phyloP scores from a whole-genome alignment of 169 alveolate species.

The Cystoisospora suis region DNA sequence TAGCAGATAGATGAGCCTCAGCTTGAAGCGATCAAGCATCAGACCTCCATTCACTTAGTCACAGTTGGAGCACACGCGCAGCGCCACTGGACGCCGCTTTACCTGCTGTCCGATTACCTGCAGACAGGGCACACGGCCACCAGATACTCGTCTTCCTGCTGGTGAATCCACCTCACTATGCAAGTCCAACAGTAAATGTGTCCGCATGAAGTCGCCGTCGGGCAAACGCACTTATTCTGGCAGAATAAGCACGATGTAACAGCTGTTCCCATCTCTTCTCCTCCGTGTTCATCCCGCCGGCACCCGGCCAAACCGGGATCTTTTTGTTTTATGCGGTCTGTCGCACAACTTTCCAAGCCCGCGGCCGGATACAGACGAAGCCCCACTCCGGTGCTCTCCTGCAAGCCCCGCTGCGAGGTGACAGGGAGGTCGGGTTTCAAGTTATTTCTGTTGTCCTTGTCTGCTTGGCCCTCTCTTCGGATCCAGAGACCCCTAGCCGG shows the following conservation, averaged over 20 bases:
- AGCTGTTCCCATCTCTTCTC: not conserved
- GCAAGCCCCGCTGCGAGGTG: no score
- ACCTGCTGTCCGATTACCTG: not conserved
- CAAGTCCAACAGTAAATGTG: slow-evolving; percentile 70
- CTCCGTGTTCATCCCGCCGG: not conserved
- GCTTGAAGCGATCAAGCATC: not conserved
- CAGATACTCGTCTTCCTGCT: not conserved
- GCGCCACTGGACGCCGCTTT: not conserved
- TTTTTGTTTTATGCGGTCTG: not conserved
- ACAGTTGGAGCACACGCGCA: not conserved
- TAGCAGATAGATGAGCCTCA: no score
- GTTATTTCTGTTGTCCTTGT: not conserved
- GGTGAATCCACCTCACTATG: slow-evolving; percentile 51
- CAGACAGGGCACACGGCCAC: slow-evolving; percentile 30
- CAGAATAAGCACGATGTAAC: slow-evolving; percentile 55
- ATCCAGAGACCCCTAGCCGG: not conserved
- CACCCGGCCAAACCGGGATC: not conserved
- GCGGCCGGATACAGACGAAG: no score
- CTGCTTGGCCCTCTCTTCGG: not conserved
- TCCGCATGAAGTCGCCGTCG: slow-evolving; percentile 71
- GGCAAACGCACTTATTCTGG: slow-evolving; percentile 42
- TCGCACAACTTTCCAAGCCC: not conserved
- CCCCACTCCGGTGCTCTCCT: no score
- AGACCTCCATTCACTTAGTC: not conserved
- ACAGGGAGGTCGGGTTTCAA: no score